Conservation (phyloP, 139 green algal species). For the Coccomyxa sp. region DNA sequence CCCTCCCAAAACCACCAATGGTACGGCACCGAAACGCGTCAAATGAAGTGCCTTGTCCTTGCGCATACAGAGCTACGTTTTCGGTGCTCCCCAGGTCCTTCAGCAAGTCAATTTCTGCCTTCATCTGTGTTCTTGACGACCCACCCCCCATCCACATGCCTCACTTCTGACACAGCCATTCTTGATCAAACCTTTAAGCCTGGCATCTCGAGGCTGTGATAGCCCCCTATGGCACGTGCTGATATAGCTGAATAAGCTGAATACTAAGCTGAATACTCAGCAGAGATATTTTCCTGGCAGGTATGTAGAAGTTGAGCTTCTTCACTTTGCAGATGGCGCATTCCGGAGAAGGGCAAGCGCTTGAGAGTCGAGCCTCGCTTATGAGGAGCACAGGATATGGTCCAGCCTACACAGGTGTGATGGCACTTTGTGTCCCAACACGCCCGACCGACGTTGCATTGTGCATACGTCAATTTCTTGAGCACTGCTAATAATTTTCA, state of each 20-base stretch:
- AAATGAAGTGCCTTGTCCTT: neutral
- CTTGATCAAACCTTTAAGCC: neutral
- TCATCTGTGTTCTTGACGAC: neutral
- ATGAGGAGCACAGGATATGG: too few species aligned
- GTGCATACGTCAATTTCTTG: too few species aligned
- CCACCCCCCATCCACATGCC: neutral
- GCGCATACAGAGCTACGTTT: neutral
- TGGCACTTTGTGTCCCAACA: too few species aligned
- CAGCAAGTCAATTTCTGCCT: constrained; percentile 1
- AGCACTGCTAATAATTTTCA: too few species aligned
- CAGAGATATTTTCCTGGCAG: constrained; percentile 1
- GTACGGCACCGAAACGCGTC: neutral
- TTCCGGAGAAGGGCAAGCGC: too few species aligned
- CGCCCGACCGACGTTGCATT: too few species aligned
- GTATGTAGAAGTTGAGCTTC: neutral
- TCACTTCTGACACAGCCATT: neutral
- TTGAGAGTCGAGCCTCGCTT: too few species aligned
- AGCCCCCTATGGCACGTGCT: neutral
- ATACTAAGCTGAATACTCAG: neutral
- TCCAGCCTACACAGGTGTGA: too few species aligned
- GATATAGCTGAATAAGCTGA: too few species aligned
- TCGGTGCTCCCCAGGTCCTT: neutral
- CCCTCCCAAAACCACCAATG: neutral
- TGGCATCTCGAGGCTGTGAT: neutral
- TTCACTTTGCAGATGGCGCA: too few species aligned